phyloP scores from a whole-genome alignment of 1,284 basidiomycete species.

The Coniophora puteana region DNA sequence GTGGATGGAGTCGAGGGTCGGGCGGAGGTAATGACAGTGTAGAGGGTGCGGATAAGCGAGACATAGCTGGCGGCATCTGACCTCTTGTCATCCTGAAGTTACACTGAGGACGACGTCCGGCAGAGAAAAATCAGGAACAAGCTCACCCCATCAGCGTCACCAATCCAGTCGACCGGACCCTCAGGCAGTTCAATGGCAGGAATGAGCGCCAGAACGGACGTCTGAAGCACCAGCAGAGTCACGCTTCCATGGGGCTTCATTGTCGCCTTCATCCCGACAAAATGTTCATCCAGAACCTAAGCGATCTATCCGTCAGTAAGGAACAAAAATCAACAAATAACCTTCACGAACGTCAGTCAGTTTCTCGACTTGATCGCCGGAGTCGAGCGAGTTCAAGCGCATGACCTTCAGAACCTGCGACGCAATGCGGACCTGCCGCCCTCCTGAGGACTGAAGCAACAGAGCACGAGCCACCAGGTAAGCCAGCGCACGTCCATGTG shows the following conservation, averaged over 20 bases:
- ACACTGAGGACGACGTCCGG: slow-evolving; percentile 7
- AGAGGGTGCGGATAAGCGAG: slow-evolving; percentile 54
- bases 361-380: slow-evolving; percentile 33
- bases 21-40: slow-evolving; percentile 57
- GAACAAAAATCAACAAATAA: too few relatives aligned
- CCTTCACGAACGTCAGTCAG: too few relatives aligned
- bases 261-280: slow-evolving; percentile 44
- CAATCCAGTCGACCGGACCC: slow-evolving; percentile 39
- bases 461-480: slow-evolving; percentile 58
- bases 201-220: slow-evolving; percentile 47
- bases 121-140: not conserved
- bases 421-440: slow-evolving; percentile 54
- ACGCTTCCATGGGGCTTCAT: slow-evolving; percentile 56
- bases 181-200: slow-evolving; percentile 45
- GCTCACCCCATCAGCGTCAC: slow-evolving; percentile 17
- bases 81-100: slow-evolving; percentile 2
- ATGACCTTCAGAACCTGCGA: slow-evolving; percentile 44
- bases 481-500: slow-evolving; percentile 53
- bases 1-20: slow-evolving; percentile 30
- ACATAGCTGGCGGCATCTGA: slow-evolving; percentile 40
- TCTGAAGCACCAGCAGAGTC: slow-evolving; percentile 53
- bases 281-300: slow-evolving; percentile 39
- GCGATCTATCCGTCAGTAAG: slow-evolving; percentile 4
- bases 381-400: slow-evolving; percentile 41
- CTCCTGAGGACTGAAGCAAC: slow-evolving; percentile 49